A percentile compares a stretch with the other conserved stretches of the same genome.
Conservation (phyloP, 306 rosid genomes). For the Cicer arietinum region DNA sequence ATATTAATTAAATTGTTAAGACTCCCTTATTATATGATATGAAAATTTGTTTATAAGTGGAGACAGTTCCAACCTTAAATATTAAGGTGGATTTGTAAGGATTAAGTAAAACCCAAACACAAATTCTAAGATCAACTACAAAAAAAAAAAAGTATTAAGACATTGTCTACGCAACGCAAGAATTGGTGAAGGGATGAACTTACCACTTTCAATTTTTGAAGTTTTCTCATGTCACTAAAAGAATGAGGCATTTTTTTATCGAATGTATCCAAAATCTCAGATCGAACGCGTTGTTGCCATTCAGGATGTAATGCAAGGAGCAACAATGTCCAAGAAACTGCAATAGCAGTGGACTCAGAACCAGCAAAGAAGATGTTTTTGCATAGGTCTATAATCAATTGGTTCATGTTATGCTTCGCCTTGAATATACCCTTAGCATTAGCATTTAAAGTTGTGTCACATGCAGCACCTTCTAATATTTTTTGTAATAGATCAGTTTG, state of each 20-base stretch:
- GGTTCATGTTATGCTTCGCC: background rate
- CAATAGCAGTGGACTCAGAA: constrained; percentile 40
- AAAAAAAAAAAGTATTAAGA: too few species aligned
- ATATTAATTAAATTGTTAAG: too few species aligned
- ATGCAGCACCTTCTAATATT: constrained; percentile 37
- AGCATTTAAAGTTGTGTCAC: background rate
- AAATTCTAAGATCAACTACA: too few species aligned
- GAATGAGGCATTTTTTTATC: constrained; percentile 10
- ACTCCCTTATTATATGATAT: too few species aligned
- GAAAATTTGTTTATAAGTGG: too few species aligned
- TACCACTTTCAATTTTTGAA: constrained; percentile 45
- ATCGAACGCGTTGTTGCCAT: constrained; percentile 47
- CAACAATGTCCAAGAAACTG: constrained; percentile 45
- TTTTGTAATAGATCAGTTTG: constrained; percentile 42
- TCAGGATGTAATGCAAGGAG: constrained; percentile 43
- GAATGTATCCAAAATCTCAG: constrained; percentile 41
- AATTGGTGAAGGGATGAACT: background rate
- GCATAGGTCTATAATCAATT: constrained; percentile 44
- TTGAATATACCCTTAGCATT: background rate
- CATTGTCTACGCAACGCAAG: too few species aligned
- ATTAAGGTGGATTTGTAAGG: too few species aligned
- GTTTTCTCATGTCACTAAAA: constrained; percentile 28
- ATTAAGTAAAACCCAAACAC: too few species aligned
- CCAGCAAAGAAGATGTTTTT: constrained; percentile 54
- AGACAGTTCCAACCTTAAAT: too few species aligned